Base-by-base conservation (phyloP, 768 basidiomycete genomes). In the Mycena galopus region DNA sequence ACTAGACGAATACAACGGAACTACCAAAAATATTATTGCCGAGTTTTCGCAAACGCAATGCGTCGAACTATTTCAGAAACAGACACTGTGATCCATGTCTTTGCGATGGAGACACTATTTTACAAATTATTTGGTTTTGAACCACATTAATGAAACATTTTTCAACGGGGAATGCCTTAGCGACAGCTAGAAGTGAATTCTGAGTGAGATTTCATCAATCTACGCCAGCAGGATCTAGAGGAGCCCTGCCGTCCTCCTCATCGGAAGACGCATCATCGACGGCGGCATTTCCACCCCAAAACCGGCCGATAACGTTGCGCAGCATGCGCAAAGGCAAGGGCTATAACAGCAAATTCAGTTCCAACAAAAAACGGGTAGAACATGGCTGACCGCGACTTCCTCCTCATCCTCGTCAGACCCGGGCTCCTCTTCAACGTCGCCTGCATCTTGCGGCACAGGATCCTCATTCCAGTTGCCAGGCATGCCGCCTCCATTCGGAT, bases 281-380 rank as follows among this genome's bases (percentile, higher is more conserved):
- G 12, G 73, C 78, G 27, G 75, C 67, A 69, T 70, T 69, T 29
- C 84, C 77, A 62, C 86, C 90, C 88, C 90, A 93, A 73, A 94
- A 86, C 11, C 90, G 82, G 61, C 86, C 87, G 47, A 93, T 69
- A 9, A 93, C 80, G 75, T 90, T 91, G 14, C 90, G 84, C 2
- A 93, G 78, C 9, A 91, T 78, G 2, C 90, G 87, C 27, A 89
- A 79, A 12, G 91, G 91, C 77, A 93, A 81, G 4, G 90, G 87
- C 92, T 93, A 60, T 25, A 51, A 3, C 4, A 51, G 29, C 5
- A 23, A 69, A 42, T 17, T 64, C 12, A 63, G 56, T 55, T 17
- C 23, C 23, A 21, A 29, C 1, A 14, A 16, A 59, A 57, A 44
- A 32, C 27, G 5, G 5, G 44, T 14, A 68, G 17, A 21, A 73